phyloP scores from a whole-genome alignment of 305 asterid species.

The Fraxinus platypoda region DNA sequence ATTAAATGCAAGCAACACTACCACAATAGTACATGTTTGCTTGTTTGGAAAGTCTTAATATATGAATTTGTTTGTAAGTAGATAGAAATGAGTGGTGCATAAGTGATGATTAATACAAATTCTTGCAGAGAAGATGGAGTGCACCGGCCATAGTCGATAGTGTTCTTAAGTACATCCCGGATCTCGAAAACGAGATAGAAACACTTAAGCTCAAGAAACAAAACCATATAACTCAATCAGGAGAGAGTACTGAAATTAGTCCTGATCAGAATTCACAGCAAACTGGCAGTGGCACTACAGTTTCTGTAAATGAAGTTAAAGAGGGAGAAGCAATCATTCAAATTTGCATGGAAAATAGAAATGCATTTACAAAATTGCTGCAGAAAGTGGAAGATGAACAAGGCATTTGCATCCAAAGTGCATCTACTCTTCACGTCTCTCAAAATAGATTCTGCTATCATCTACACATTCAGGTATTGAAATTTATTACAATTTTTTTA shows the following conservation, averaged over 20 bases:
- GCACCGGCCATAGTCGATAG: conserved; percentile 45
- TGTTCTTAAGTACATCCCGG: conserved; percentile 46
- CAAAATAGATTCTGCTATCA: conserved; percentile 24
- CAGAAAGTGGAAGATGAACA: conserved; percentile 35
- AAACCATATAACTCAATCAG: not conserved
- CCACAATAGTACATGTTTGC: not conserved
- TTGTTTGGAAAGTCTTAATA: no score
- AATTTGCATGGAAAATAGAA: conserved; percentile 25
- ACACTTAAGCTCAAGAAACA: conserved; percentile 27
- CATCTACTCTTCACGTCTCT: conserved; percentile 26
- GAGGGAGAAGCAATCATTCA: conserved; percentile 40
- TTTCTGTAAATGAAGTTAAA: conserved; percentile 29
- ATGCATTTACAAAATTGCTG: conserved; percentile 27
- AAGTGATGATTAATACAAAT: not conserved
- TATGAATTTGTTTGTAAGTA: no score
- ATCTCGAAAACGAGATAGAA: conserved; percentile 37
- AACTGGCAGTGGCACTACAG: not conserved
- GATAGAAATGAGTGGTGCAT: no score
- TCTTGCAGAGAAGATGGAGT: conserved; percentile 44
- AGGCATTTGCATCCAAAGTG: conserved; percentile 31
- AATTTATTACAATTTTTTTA: not conserved
- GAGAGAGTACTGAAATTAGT: not conserved
- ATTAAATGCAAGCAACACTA: not conserved
- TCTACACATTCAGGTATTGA: conserved; percentile 36
- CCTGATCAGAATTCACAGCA: not conserved